Percentiles rank a stretch among this genome's conserved stretches.
These are phyloP conservation scores for Neoboletus subvelutipes DNA, from an alignment of 768 basidiomycete species.

Conservation along the genomic window DNA sequence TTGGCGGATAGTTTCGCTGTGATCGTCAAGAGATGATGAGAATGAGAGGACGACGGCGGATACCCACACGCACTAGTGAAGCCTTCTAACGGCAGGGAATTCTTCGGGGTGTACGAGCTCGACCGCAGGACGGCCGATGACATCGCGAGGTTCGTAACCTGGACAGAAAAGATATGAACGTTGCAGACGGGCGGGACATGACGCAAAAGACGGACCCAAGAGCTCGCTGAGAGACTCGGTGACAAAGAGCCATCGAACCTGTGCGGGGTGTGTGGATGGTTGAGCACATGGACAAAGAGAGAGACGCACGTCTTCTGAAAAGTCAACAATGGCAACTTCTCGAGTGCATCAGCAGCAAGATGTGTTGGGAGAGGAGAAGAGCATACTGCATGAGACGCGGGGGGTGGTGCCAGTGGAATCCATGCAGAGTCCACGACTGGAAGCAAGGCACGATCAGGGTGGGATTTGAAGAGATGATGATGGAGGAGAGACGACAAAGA, in stretches of 20 bases:
- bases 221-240: slow-evolving; percentile 66
- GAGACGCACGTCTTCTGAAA: slow-evolving; percentile 61
- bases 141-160: slow-evolving; percentile 76
- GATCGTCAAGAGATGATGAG: neutral
- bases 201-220: slow-evolving; percentile 42
- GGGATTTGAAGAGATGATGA: neutral
- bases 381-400: slow-evolving; percentile 77
- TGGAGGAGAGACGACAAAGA: neutral
- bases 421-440: slow-evolving; percentile 26
- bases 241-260: slow-evolving; percentile 69
- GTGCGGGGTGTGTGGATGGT: slow-evolving; percentile 5
- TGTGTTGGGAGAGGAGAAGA: neutral
- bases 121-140: slow-evolving; percentile 65
- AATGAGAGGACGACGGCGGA: neutral
- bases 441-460: neutral
- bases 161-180: neutral
- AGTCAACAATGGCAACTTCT: slow-evolving; percentile 78
- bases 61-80: slow-evolving; percentile 58
- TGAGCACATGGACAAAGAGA: neutral
- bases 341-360: slow-evolving; percentile 7
- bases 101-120: slow-evolving; percentile 84
- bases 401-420: slow-evolving; percentile 44
- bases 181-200: neutral
- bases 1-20: slow-evolving; percentile 69
- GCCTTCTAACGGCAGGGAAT: slow-evolving; percentile 57